Evolutionary conservation across 257 asterid species (phyloP).

Genomic region (Scutellaria baicalensis): DNA sequence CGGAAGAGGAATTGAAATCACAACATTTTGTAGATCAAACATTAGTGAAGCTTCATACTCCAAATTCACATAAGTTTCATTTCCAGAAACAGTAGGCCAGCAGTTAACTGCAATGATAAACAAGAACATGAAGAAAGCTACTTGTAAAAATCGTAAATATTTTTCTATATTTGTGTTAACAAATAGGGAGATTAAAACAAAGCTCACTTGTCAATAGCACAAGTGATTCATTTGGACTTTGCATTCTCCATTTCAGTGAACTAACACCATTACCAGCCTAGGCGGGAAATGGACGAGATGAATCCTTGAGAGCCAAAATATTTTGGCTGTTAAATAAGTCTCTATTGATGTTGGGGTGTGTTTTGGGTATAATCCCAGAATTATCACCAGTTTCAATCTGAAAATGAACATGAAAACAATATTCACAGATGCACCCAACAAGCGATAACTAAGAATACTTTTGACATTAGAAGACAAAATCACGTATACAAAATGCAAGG

Average conservation of each 20-base stretch:
- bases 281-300: slow-evolving; percentile 73
- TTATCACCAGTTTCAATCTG: slow-evolving; percentile 89
- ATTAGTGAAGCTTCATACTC: slow-evolving; percentile 73
- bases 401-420: background rate
- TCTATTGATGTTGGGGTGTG: slow-evolving; percentile 89
- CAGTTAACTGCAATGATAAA: slow-evolving; percentile 56
- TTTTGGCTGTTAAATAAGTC: slow-evolving; percentile 74
- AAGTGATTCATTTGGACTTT: slow-evolving; percentile 75
- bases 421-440: background rate
- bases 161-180: background rate
- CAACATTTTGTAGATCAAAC: slow-evolving; percentile 83
- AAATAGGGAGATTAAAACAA: background rate
- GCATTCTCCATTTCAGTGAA: slow-evolving; percentile 95
- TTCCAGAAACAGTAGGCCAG: slow-evolving; percentile 96
- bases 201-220: slow-evolving; percentile 83
- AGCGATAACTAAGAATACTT: background rate
- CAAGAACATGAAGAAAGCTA: background rate
- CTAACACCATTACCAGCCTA: slow-evolving; percentile 67
- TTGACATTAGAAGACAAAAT: background rate
- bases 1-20: slow-evolving; percentile 91
- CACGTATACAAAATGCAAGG: background rate
- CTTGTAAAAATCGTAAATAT: background rate
- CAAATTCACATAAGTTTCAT: slow-evolving; percentile 75
- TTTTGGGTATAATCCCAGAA: slow-evolving; percentile 70
- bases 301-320: slow-evolving; percentile 78